Evolutionary conservation across 78 protist genomes (phyloP).

Genomic region (Dictyostelium capitatum): DNA sequence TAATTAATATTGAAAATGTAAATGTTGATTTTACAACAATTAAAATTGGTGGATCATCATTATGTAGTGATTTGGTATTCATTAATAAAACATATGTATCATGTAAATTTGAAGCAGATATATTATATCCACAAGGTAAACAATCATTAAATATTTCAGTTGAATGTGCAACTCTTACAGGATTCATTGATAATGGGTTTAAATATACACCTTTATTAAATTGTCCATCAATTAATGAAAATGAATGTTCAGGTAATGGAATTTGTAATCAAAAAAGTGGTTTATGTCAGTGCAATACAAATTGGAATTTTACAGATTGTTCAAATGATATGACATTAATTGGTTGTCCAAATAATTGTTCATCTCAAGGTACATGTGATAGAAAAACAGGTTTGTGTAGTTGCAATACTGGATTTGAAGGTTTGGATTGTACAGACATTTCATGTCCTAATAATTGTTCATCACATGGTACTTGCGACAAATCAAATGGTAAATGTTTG

Average conservation of each 20-base stretch:
- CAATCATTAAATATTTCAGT: not conserved
- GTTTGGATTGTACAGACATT: not conserved
- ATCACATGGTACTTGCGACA: slow-evolving; percentile 16
- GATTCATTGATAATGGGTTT: slow-evolving; percentile 9
- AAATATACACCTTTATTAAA: not conserved
- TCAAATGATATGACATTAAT: slow-evolving; percentile 8
- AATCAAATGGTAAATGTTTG: not conserved
- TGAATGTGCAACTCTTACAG: not conserved
- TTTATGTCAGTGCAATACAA: not conserved
- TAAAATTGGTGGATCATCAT: not conserved
- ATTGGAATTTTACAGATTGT: slow-evolving; percentile 9
- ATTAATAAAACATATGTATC: not conserved
- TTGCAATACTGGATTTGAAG: not conserved
- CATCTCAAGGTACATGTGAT: slow-evolving; percentile 17
- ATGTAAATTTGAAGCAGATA: not conserved
- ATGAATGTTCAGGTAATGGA: slow-evolving; percentile 19
- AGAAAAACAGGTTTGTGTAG: not conserved
- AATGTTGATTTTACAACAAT: not conserved
- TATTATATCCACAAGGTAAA: not conserved
- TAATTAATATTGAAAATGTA: not conserved
- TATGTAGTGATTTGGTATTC: not conserved
- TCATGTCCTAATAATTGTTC: slow-evolving; percentile 6
- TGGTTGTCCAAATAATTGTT: slow-evolving; percentile 16
- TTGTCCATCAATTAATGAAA: not conserved
- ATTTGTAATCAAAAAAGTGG: not conserved